A percentile compares a stretch with the other conserved stretches of the same genome.
Conservation (phyloP, 805 yeast genomes). For the Priceomyces medius region DNA sequence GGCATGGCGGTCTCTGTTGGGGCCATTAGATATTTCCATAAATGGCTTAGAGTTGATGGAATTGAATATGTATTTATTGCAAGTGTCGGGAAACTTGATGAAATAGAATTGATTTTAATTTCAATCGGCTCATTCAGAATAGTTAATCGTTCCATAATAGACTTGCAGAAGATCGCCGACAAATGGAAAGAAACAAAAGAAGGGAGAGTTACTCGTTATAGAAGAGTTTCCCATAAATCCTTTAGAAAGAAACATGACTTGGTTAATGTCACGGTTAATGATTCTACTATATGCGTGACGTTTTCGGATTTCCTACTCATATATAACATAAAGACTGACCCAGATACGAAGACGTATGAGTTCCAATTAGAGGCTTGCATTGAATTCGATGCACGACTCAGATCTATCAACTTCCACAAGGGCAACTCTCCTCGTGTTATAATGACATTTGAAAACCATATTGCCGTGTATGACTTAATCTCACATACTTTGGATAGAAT, state of each 20-base stretch:
- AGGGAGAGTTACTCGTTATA: neutral
- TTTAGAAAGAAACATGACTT: neutral
- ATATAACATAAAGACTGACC: neutral
- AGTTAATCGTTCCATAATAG: conserved; percentile 5
- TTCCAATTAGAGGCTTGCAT: conserved; percentile 4
- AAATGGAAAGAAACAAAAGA: conserved; percentile 3
- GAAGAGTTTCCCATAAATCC: conserved; percentile 1
- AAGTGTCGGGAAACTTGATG: conserved; percentile 5
- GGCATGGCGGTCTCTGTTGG: conserved; percentile 7
- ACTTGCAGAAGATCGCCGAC: neutral
- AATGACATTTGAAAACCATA: conserved; percentile 6
- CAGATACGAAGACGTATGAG: neutral
- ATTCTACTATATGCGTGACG: neutral
- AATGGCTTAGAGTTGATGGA: conserved; percentile 7
- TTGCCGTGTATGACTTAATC: conserved; percentile 5
- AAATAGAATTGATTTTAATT: conserved; percentile 12
- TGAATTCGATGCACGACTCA: conserved; percentile 2
- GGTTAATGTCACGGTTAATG: neutral
- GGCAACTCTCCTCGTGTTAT: neutral
- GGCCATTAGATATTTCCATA: conserved; percentile 7
- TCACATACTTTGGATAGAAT: conserved; percentile 4
- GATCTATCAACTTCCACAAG: neutral
- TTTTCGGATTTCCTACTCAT: neutral
- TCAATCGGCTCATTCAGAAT: conserved; percentile 14
- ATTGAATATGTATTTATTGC: conserved; percentile 12